Percentiles rank a stretch among this genome's conserved stretches.
Evolutionary conservation across 2,329 filamentous ascomycete species (phyloP).

Genomic region (Penicillium sp.): DNA sequence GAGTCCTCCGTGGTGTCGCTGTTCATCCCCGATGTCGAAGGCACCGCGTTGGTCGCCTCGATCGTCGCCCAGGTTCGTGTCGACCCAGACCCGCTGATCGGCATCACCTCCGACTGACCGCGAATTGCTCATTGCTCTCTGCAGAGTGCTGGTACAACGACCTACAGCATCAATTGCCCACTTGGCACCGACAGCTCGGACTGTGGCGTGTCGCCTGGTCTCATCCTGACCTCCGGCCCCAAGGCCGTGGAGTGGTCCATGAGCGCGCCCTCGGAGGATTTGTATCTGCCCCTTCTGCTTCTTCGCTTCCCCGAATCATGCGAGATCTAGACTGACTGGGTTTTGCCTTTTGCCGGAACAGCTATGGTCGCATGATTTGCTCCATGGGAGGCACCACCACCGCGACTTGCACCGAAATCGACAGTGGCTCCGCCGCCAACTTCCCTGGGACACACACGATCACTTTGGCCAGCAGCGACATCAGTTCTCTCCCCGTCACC

Average conservation of each 20-base stretch:
- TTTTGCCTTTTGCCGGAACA: not conserved
- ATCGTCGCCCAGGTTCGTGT: constrained; percentile 30
- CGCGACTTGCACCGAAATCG: constrained; percentile 21
- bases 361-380: constrained; percentile 21
- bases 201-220: constrained; percentile 34
- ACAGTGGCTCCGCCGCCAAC: constrained; percentile 17
- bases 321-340: not conserved
- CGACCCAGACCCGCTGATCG: not conserved
- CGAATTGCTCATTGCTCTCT: not conserved
- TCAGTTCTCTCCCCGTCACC: constrained; percentile 24
- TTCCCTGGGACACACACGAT: constrained; percentile 17
- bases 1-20: constrained; percentile 28
- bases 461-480: constrained; percentile 11
- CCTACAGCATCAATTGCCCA: constrained; percentile 31
- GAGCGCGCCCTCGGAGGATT: constrained; percentile 2
- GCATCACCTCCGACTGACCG: not conserved
- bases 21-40: constrained; percentile 25
- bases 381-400: constrained; percentile 20
- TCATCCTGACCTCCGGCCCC: constrained; percentile 26
- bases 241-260: constrained; percentile 15
- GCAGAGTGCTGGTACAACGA: constrained; percentile 31
- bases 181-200: constrained; percentile 24
- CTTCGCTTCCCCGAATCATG: not conserved
- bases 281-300: constrained; percentile 10
- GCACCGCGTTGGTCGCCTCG: constrained; percentile 28